These are phyloP conservation scores for Aspergillus chevalieri DNA, from an alignment of 2,329 filamentous ascomycete genomes.

Conservation along the genomic window DNA sequence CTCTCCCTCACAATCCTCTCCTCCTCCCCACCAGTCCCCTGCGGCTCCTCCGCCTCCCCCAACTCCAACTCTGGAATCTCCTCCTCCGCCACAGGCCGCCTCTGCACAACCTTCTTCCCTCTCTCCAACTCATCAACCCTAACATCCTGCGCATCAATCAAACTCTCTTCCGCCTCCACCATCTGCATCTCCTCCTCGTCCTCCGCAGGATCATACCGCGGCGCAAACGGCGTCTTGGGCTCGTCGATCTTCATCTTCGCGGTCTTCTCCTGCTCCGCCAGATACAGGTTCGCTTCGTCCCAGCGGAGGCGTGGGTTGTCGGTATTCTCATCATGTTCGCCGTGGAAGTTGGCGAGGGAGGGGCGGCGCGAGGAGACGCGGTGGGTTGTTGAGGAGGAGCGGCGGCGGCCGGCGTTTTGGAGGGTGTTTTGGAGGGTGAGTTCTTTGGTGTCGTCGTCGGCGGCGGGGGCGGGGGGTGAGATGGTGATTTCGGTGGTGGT, in stretches of 20 bases:
- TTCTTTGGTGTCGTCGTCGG: constrained; percentile 62
- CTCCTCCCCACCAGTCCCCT: constrained; percentile 23
- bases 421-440: constrained; percentile 91
- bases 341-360: constrained; percentile 49
- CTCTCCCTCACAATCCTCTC: constrained; percentile 39
- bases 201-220: constrained; percentile 82
- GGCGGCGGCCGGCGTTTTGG: constrained; percentile 82
- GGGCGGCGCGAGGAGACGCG: constrained; percentile 64
- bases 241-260: constrained; percentile 99
- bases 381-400: constrained; percentile 68
- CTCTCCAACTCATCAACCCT: constrained; percentile 61
- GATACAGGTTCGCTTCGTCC: constrained; percentile 96
- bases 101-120: constrained; percentile 36
- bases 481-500: constrained; percentile 32
- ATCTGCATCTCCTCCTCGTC: constrained; percentile 63
- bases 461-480: constrained; percentile 39
- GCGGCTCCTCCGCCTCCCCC: constrained; percentile 81
- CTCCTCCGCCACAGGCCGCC: constrained; percentile 51
- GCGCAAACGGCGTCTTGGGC: constrained; percentile 94
- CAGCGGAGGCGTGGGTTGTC: constrained; percentile 76
- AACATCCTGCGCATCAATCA: constrained; percentile 64
- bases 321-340: constrained; percentile 46
- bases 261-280: constrained; percentile 91
- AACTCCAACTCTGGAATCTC: constrained; percentile 90
- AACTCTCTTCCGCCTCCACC: constrained; percentile 26